Base-by-base conservation (phyloP, 805 yeast species). In the Tetrapisispora taiwanensis region DNA sequence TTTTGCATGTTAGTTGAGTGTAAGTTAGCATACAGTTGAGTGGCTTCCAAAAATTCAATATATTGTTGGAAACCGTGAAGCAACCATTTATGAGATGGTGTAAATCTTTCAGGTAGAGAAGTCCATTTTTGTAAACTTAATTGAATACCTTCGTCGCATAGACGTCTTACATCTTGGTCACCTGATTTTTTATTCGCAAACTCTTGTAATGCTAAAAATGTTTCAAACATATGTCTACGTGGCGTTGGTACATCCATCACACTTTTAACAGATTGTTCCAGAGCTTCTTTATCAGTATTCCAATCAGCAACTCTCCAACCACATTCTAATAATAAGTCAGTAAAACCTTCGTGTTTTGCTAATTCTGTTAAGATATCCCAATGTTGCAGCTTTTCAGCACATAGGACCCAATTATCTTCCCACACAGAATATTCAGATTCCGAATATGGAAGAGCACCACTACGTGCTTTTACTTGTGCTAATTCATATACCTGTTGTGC, bases 221-320 rank as follows among this genome's bases (percentile, higher is more conserved):
- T 88, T 62, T 92, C 97, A 60, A 90, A 90, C 46, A 87, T 82
- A 64, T 92, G 97, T 49, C 98, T 75, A 52, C 99, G 75, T 1
- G 98, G 97, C 0, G 98, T 94, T 4, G 98, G 97, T 22, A 89
- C 96, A 65, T 92, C 98, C 95, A 92, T 88, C 5, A 92, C 95
- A 36, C 94, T 84, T 63, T 88, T 86, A 22, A 92, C 95, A 1
- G 95, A 83, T 56, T 86, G 95, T 58, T 89, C 97, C 32, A 92
- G 69, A 0, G 97, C 92, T 51, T 90, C 97, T 50, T 89, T 75
- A 56, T 94, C 98, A 8, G 94, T 81, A 48, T 81, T 82, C 98
- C 98, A 92, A 58, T 92, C 97, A 7, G 98, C 97, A 33, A 92
- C 95, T 57, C 99, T 74, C 99, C 99, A 92, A 32, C 97, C 98